Percentiles rank a stretch among this genome's conserved stretches.
Conservation (phyloP, 768 basidiomycete genomes). For the Piloderma croceum region DNA sequence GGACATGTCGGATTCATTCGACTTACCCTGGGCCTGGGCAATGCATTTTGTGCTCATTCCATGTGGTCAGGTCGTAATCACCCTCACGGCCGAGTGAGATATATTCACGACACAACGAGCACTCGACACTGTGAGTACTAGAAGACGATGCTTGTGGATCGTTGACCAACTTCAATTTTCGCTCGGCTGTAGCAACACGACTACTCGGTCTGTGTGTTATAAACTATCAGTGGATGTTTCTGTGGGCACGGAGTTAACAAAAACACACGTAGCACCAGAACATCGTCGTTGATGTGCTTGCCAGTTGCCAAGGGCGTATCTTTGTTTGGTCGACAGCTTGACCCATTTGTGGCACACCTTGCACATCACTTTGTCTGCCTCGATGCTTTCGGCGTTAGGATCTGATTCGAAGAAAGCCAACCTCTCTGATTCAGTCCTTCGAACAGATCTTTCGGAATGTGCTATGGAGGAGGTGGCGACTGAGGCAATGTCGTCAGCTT, state of each 20-base stretch:
- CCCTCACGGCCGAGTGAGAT: constrained; percentile 42
- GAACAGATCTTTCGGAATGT: constrained; percentile 8
- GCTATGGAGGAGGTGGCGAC: constrained; percentile 23
- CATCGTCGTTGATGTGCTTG: constrained; percentile 45
- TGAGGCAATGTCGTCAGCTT: constrained; percentile 21
- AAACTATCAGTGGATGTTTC: constrained; percentile 1
- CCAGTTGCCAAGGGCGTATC: constrained; percentile 52
- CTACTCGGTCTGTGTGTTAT: constrained; percentile 42
- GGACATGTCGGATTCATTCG: constrained; percentile 1
- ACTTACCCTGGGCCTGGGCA: constrained; percentile 29
- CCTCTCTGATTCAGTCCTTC: constrained; percentile 38
- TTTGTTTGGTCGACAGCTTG: constrained; percentile 32
- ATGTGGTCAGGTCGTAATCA: constrained; percentile 57
- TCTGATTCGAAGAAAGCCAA: constrained; percentile 50
- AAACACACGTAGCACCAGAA: constrained; percentile 35
- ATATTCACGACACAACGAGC: constrained; percentile 42
- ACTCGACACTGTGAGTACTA: constrained; percentile 41
- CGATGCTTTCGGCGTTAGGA: constrained; percentile 42
- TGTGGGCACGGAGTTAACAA: constrained; percentile 8
- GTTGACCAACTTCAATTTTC: constrained; percentile 58
- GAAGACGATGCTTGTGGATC: constrained; percentile 55
- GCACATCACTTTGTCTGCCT: constrained; percentile 51
- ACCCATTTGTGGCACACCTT: constrained; percentile 62
- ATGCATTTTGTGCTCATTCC: constrained; percentile 55
- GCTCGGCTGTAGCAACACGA: constrained; percentile 55